Evolutionary conservation across 768 basidiomycete genomes (phyloP).

Genomic region (Termitomyces sp.): DNA sequence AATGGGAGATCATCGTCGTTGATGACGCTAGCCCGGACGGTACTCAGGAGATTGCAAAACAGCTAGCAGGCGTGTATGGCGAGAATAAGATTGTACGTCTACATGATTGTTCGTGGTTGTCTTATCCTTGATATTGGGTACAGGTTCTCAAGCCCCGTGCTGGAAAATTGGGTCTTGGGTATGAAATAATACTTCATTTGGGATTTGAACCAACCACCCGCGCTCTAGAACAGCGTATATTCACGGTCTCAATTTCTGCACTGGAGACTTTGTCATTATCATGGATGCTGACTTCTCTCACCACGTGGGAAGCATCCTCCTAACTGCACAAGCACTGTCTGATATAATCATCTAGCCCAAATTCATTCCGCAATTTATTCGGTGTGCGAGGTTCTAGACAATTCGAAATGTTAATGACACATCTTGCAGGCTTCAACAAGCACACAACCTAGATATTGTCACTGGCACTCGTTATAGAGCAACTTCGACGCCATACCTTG

Average conservation of each 20-base stretch:
- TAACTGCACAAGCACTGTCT: not conserved
- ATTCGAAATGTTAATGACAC: not conserved
- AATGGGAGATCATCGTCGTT: slow-evolving; percentile 88
- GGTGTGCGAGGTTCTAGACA: slow-evolving; percentile 38
- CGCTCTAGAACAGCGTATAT: slow-evolving; percentile 72
- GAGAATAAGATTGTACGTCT: slow-evolving; percentile 74
- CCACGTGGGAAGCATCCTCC: slow-evolving; percentile 53
- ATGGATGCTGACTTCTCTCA: slow-evolving; percentile 98
- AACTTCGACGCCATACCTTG: slow-evolving; percentile 50
- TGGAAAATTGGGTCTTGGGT: slow-evolving; percentile 92
- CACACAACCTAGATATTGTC: slow-evolving; percentile 89
- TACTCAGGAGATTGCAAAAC: slow-evolving; percentile 82
- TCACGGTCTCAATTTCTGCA: slow-evolving; percentile 85
- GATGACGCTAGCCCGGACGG: slow-evolving; percentile 94
- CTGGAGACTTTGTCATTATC: slow-evolving; percentile 91
- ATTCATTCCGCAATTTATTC: slow-evolving; percentile 91
- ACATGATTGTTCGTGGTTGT: not conserved
- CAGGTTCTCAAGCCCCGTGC: slow-evolving; percentile 83
- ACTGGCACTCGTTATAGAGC: slow-evolving; percentile 87
- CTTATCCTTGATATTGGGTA: slow-evolving; percentile 1
- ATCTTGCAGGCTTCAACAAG: slow-evolving; percentile 63
- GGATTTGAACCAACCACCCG: not conserved
- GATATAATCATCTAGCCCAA: slow-evolving; percentile 59
- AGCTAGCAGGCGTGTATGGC: slow-evolving; percentile 78
- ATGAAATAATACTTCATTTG: slow-evolving; percentile 15